phyloP scores from a whole-genome alignment of 176 grass and related monocot species.

The Paspalum notatum region DNA sequence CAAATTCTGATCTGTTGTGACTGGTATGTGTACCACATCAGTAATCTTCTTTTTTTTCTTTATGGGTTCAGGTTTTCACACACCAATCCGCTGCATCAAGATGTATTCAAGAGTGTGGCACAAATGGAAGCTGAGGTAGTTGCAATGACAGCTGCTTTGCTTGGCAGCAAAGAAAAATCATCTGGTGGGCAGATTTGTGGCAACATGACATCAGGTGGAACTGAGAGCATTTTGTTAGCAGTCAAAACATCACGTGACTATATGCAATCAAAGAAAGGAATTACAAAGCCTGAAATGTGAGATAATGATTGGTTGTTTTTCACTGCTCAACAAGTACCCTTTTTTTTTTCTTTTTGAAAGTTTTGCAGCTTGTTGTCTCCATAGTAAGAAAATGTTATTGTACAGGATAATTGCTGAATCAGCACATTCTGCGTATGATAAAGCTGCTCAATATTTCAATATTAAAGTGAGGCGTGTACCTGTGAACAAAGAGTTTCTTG shows the following conservation, averaged over 20 bases:
- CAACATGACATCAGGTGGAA: constrained; percentile 98
- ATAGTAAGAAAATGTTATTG: constrained; percentile 29
- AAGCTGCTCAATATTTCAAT: constrained; percentile 69
- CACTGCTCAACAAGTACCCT: neutral
- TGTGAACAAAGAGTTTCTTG: constrained; percentile 95
- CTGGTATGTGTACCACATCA: neutral
- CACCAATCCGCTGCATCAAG: constrained; percentile 94
- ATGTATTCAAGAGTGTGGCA: constrained; percentile 91
- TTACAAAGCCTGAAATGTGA: constrained; percentile 96
- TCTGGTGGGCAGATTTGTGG: constrained; percentile 94
- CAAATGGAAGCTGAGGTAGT: constrained; percentile 89
- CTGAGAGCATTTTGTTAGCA: constrained; percentile 96
- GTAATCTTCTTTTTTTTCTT: neutral
- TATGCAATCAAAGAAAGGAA: constrained; percentile 89
- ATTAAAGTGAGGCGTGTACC: constrained; percentile 93
- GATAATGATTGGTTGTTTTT: constrained; percentile 43
- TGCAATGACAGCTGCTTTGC: constrained; percentile 91
- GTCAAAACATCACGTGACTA: constrained; percentile 95
- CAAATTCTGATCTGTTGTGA: constrained; percentile 5
- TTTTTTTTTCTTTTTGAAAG: constrained; percentile 10
- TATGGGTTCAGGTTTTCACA: constrained; percentile 82
- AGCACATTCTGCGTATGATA: constrained; percentile 70
- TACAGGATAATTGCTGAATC: constrained; percentile 81
- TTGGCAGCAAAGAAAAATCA: constrained; percentile 82
- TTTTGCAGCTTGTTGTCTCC: neutral